phyloP scores from a whole-genome alignment of 345 rosid genomes.

The Combretum micranthum region DNA sequence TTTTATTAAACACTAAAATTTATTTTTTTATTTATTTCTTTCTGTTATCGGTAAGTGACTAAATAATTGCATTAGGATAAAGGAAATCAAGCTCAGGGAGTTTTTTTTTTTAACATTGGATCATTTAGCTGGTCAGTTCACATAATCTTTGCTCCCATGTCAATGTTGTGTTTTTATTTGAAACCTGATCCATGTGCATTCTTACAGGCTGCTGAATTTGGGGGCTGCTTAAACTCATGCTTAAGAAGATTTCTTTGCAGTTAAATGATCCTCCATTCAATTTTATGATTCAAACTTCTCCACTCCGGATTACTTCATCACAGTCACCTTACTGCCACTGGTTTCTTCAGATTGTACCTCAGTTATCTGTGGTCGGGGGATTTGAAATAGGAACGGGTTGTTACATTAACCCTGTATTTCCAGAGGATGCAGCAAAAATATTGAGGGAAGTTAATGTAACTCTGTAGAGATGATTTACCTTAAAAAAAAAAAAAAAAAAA shows the following conservation, averaged over 20 bases:
- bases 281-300: slow-evolving; percentile 86
- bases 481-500: too few species aligned
- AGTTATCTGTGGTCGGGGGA: slow-evolving; percentile 60
- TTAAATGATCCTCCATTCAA: slow-evolving; percentile 70
- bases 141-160: not conserved
- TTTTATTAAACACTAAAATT: too few species aligned
- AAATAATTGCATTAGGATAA: too few species aligned
- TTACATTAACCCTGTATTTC: slow-evolving; percentile 81
- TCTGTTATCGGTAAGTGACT: too few species aligned
- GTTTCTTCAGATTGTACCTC: slow-evolving; percentile 76
- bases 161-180: not conserved
- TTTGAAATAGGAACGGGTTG: slow-evolving; percentile 82
- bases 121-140: not conserved
- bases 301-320: slow-evolving; percentile 29
- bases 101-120: not conserved
- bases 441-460: slow-evolving; percentile 48
- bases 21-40: too few species aligned
- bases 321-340: slow-evolving; percentile 56
- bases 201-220: slow-evolving; percentile 70
- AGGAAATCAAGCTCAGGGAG: too few species aligned
- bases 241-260: slow-evolving; percentile 49
- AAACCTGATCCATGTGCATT: not conserved
- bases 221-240: slow-evolving; percentile 66
- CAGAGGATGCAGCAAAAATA: slow-evolving; percentile 78
- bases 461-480: not conserved